Evolutionary conservation across 208 protist genomes (phyloP).

Genomic region (Tritrichomonas musculus): DNA sequence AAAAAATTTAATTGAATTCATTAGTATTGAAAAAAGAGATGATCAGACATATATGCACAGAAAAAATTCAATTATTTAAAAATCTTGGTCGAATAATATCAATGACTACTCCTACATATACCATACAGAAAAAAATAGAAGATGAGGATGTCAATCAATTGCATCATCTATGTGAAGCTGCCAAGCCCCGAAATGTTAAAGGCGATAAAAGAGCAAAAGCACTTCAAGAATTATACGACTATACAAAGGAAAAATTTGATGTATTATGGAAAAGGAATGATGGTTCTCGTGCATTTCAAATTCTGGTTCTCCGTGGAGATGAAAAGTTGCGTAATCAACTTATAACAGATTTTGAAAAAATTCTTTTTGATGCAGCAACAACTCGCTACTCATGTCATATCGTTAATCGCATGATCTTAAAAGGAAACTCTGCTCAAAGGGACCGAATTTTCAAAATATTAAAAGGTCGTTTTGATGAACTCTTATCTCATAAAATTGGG

Average conservation of each 20-base stretch:
- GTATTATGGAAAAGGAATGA: not conserved
- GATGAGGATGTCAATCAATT: too few species aligned
- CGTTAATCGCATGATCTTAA: not conserved
- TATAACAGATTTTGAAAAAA: not conserved
- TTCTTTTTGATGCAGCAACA: not conserved
- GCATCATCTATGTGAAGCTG: too few species aligned
- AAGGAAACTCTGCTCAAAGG: not conserved
- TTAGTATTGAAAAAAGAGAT: too few species aligned
- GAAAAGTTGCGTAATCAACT: not conserved
- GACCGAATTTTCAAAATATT: not conserved
- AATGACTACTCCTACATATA: too few species aligned
- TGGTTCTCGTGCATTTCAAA: not conserved
- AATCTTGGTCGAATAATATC: too few species aligned
- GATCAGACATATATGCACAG: too few species aligned
- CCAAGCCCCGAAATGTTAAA: too few species aligned
- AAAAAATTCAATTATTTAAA: too few species aligned
- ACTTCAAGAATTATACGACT: not conserved
- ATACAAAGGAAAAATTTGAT: not conserved
- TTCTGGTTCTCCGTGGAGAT: not conserved
- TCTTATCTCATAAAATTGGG: not conserved
- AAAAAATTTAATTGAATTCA: too few species aligned
- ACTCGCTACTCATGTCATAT: not conserved
- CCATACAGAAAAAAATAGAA: too few species aligned
- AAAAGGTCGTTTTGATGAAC: not conserved
- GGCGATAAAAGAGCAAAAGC: too few species aligned